Base-by-base conservation (phyloP, 1,284 basidiomycete genomes). In the Austroboletus rostrupii region DNA sequence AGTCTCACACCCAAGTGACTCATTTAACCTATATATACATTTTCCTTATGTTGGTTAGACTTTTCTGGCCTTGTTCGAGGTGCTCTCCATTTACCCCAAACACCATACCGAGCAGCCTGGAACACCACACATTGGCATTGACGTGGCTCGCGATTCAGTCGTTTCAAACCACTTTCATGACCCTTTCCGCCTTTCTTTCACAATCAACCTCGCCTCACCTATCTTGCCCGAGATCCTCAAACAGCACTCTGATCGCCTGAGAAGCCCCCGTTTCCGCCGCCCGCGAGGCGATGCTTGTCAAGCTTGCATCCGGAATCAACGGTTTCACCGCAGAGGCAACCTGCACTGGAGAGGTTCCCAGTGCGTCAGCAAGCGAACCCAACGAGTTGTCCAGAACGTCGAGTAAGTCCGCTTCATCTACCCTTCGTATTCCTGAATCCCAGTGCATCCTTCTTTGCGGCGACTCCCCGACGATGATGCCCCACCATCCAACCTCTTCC, bases 281-380 rank as follows among this genome's bases (percentile, higher is more conserved):
- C 5, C 38, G 50, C 3, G 21, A 45, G 7, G 72, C 72, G 7
- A 84, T 66, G 3, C 77, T 80, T 12, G 77, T 77, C 43, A 85
- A 60, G 33, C 76, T 79, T 6, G 77, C 80, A 16, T 77, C 76
- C 1, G 83, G 80, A 20, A 85, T 76, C 54, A 81, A 65, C 29
- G 79, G 71, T 48, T 72, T 70, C 47, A 87, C 80, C 1, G 82
- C 84, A 21, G 70, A 71, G 2, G 84, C 83, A 3, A 88, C 69
- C 42, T 84, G 79, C 32, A 69, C 68, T 13, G 80, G 73, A 3
- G 78, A 74, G 61, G 87, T 77, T 2, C 82, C 85, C 26, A 88
- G 68, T 19, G 77, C 79, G 8, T 68, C 64, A 13, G 85, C 85
- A 14, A 87, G 70, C 17, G 74, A 77, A 47, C 78, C 74, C 48